These are phyloP conservation scores for Mortierella claussenii DNA, from an alignment of 192 early-diverging fungal species.

Conservation along the genomic window DNA sequence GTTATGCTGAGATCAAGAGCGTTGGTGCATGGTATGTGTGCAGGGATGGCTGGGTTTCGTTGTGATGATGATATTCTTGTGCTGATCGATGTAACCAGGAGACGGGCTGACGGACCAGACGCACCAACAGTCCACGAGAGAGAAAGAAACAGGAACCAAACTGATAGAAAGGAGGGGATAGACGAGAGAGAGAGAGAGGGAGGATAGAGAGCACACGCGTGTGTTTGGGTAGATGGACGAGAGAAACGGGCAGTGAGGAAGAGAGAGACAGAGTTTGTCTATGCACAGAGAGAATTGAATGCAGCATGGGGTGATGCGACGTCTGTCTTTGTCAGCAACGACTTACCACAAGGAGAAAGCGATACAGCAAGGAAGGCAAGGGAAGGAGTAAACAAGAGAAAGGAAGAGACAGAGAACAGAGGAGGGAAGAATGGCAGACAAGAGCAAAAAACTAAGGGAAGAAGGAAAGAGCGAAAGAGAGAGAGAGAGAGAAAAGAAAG, in stretches of 20 bases:
- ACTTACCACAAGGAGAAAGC: not conserved
- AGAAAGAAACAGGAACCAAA: slow-evolving; percentile 1
- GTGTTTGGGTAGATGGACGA: not conserved
- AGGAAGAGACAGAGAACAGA: slow-evolving; percentile 7
- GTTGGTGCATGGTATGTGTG: not conserved
- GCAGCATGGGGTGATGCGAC: too few relatives aligned
- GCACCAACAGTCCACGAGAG: not conserved
- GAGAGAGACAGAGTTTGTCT: too few relatives aligned
- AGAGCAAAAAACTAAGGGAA: not conserved
- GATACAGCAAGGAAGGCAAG: not conserved
- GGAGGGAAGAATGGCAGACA: slow-evolving; percentile 1
- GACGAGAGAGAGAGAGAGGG: slow-evolving; percentile 3
- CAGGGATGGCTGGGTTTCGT: not conserved
- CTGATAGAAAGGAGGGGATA: not conserved
- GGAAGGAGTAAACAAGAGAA: not conserved
- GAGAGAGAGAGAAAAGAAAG: slow-evolving; percentile 11
- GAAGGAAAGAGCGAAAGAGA: not conserved
- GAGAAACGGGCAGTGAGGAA: not conserved
- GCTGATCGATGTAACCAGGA: slow-evolving; percentile 4
- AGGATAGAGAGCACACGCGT: not conserved
- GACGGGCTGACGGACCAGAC: not conserved
- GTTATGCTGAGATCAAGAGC: slow-evolving; percentile 1
- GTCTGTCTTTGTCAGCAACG: too few relatives aligned
- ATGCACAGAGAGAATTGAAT: too few relatives aligned
- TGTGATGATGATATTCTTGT: not conserved